Evolutionary conservation across 257 asterid genomes (phyloP).

Genomic region (Salvia splendens): DNA sequence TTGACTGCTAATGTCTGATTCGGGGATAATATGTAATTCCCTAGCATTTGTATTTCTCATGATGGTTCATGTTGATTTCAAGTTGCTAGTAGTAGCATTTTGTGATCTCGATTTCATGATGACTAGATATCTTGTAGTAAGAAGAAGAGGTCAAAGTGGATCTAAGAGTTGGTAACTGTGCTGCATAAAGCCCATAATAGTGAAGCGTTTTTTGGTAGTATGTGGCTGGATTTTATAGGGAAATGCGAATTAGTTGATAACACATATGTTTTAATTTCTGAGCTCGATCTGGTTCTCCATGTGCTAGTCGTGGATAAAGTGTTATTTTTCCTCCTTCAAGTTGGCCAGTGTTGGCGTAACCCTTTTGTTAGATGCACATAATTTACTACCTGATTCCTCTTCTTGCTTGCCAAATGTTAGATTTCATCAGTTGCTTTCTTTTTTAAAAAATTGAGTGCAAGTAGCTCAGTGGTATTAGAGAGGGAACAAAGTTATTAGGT

Average conservation of each 20-base stretch:
- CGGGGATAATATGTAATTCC: background rate
- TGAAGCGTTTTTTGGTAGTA: background rate
- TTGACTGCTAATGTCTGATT: background rate
- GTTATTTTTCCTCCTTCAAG: background rate
- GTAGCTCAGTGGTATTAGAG: background rate
- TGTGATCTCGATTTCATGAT: background rate
- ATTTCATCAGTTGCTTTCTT: background rate
- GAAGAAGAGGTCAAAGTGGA: background rate
- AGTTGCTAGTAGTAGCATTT: background rate
- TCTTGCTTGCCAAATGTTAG: background rate
- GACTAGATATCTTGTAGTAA: background rate
- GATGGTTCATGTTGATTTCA: slow-evolving; percentile 15
- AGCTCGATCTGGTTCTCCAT: background rate
- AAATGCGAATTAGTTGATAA: background rate
- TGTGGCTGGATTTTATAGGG: background rate
- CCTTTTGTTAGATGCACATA: slow-evolving; percentile 2
- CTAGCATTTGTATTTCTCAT: slow-evolving; percentile 1
- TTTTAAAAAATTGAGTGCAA: background rate
- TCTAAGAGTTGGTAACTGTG: slow-evolving; percentile 6
- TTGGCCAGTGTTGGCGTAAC: slow-evolving; percentile 10
- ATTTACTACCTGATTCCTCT: slow-evolving; percentile 2
- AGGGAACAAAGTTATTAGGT: no score
- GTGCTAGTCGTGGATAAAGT: background rate
- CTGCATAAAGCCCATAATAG: background rate
- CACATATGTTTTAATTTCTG: background rate